Evolutionary conservation across 2,329 filamentous ascomycete genomes (phyloP), one percentile per base, ranked within the genome.

Genomic region (Lasiodiplodia sp.): DNA sequence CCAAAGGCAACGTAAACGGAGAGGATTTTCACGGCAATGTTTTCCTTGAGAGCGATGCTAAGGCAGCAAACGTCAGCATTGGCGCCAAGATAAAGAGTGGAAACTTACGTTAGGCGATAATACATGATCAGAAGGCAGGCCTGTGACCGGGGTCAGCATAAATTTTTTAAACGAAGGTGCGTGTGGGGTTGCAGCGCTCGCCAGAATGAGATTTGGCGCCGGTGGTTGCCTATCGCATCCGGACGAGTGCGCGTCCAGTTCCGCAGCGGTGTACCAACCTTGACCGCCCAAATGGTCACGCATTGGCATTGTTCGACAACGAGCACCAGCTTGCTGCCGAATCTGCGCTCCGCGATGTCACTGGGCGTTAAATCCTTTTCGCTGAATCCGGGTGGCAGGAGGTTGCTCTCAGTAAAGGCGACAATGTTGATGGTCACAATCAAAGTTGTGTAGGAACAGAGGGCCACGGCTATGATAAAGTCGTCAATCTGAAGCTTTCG

Each of bases 401-500:
- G 79, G 60, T 84, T 84, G 8, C 79, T 82, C 31, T 77, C 75
- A 3, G 76, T 74, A 65, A 79, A 75, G 7, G 78, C 74, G 67
- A 83, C 81, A 55, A 79, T 78, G 71, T 84, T 84, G 70, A 83
- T 79, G n/a, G 79, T 78, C 14, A 82, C 80, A 38, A 89, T 80
- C 23, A 87, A 79, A 5, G 79, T 79, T 38, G 84, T 86, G 69
- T 88, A 85, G 58, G 78, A 78, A 14, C 78, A 78, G 70, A 85
- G 77, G 8, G 84, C 82, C 67, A 87, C 78, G 10, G 85, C 52
- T 86, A 89, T 89, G 28, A 87, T 77, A 72, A 83, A 88, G 73
- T 89, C 87, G 71, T 89, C 87, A 31, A 83, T 72, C 72, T 86
- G 84, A n/a, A 87, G 82, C 7, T 79, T 79, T 52, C 77, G 80